Evolutionary conservation across 192 early-diverging fungal genomes (phyloP), one percentile per base, ranked within the genome.

Genomic region (Coemansia sp.): DNA sequence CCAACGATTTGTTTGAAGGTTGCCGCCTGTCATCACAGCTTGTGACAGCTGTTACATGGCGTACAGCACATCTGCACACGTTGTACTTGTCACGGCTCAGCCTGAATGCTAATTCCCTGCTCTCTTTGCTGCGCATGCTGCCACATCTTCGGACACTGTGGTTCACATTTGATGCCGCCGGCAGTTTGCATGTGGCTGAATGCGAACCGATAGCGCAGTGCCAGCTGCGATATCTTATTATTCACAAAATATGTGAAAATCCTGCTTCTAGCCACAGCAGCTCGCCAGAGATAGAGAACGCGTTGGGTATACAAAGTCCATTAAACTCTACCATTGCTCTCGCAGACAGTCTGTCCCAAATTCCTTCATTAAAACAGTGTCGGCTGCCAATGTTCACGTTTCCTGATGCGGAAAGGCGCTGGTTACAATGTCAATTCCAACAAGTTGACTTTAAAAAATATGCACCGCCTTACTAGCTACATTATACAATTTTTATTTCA

Each of bases 321-420:
- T 45, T 38, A 1, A 32, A 18, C 28, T 54, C 56, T n/a, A 43
- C 64, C 2, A 6, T 40, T 14, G 47, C 61, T 6, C 62, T 78
- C 1, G 31, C 61, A 0, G 54, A 25, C 6, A 71, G 68, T n/a
- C 59, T 78, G 18, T 3, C 28, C 7, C 53, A 45, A 19, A 38
- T 78, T 19, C 64, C 68, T 8, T 59, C 65, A 6, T 48, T 78
- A 10, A 64, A 40, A 40, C 60, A 28, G 25, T 78, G 75, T 30
- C 68, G 75, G 14, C 58, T 78, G 22, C 75, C 75, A 29, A 78
- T 78, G 75, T 78, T 78, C 30, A 71, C 75, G 7, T 78, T 68
- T 50, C 75, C 75, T 1, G 75, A 78, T 23, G 22, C 49, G 0
- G 52, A 71, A 28, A 46, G 75, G 10, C 52, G 35, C 28, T 67